Evolutionary conservation across 495 filamentous ascomycete genomes (phyloP).

Genomic region (Podospora didyma): DNA sequence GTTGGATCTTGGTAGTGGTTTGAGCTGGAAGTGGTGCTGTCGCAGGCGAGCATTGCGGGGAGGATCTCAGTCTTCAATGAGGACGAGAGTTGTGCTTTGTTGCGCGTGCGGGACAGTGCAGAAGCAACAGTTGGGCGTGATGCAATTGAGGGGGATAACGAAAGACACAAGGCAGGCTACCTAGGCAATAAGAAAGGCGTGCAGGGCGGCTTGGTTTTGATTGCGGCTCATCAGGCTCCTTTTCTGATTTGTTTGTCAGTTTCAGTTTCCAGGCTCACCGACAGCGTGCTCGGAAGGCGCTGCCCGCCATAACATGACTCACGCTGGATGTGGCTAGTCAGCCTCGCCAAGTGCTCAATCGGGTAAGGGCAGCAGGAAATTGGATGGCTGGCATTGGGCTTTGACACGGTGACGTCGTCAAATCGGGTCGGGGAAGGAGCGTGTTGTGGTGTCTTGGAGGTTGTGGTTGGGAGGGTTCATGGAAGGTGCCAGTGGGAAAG

Average conservation of each 20-base stretch:
- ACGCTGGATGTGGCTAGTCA: slow-evolving; percentile 23
- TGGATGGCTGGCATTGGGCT: slow-evolving; percentile 28
- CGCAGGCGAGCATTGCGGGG: slow-evolving; percentile 24
- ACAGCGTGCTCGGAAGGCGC: neutral
- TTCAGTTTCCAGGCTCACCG: slow-evolving; percentile 11
- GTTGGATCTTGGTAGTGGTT: slow-evolving; percentile 21
- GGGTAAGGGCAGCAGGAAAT: slow-evolving; percentile 14
- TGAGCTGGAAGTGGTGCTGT: slow-evolving; percentile 10
- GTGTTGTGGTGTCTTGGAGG: neutral
- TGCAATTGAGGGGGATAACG: neutral
- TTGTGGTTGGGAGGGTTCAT: neutral
- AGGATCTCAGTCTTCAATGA: slow-evolving; percentile 16
- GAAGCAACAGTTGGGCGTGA: neutral
- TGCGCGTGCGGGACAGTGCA: slow-evolving; percentile 18
- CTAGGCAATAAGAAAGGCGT: neutral
- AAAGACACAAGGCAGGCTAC: neutral
- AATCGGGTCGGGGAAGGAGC: slow-evolving; percentile 16
- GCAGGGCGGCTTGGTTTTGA: neutral
- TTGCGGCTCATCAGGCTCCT: neutral
- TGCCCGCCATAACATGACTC: slow-evolving; percentile 17
- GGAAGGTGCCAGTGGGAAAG: neutral
- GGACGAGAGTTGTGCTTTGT: slow-evolving; percentile 21
- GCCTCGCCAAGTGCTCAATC: slow-evolving; percentile 19
- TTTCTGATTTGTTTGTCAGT: no score
- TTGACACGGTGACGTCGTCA: slow-evolving; percentile 21